Evolutionary conservation across 1,284 basidiomycete genomes (phyloP), one percentile per base, ranked within the genome.

Genomic region (Fistulina hepatica): DNA sequence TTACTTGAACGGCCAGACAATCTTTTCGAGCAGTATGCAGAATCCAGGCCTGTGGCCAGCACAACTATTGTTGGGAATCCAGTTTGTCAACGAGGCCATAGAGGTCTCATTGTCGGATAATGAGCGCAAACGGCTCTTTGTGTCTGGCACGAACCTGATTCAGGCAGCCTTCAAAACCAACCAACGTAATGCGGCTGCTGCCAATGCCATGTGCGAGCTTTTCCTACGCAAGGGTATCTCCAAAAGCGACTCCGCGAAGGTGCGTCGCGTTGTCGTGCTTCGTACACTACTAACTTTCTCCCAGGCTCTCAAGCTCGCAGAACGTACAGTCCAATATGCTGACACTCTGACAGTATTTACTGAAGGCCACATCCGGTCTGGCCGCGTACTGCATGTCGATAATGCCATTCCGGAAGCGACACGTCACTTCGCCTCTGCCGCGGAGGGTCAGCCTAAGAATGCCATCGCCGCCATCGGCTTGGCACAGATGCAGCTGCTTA

Each of bases 261-360:
- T 17, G 16, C 11, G 10, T 37, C 22, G 19, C n/a, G 24, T 32
- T 21, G 13, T 40, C 20, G 20, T 23, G 15, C 5, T 32, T 26
- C 13, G 30, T 15, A 19, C 21, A 15, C 47, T 34, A 28, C 23
- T 39, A 24, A 35, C 9, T 20, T 46, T 33, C 25, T 40, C 12
- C 4, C 37, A 90, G 76, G 86, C 89, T 0, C 60, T 90, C 37
- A 97, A 95, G 63, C 66, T 95, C 12, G 90, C 90, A 4, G 93
- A 97, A 53, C 74, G 90, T 35, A 85, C 90, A 0, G 77, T 97
- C 24, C 90, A 95, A 55, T 94, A 84, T 52, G 82, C 90, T 0
- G 91, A 95, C 48, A 89, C 88, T 0, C 68, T 85, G 36, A 73
- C 83, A 0, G 59, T 82, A 35, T 69, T 84, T 33, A 81, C 71